phyloP scores from a whole-genome alignment of 441 rosid species.

The Rhodomyrtus psidioides region DNA sequence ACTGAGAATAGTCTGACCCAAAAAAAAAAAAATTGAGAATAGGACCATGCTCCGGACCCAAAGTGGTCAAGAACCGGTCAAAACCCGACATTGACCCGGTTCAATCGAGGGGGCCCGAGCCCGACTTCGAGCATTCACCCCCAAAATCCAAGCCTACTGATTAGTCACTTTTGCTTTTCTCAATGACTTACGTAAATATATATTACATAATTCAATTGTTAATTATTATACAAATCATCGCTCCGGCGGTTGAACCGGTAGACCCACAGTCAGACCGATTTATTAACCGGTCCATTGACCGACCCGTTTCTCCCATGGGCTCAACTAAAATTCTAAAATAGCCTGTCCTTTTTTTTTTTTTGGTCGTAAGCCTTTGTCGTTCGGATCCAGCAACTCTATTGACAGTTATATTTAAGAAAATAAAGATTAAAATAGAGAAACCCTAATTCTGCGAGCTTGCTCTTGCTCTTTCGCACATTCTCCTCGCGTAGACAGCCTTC shows the following conservation, averaged over 20 bases:
- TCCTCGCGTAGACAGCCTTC: neutral
- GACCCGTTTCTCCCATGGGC: neutral
- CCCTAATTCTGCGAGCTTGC: neutral
- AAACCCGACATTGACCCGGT: neutral
- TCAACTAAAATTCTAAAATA: neutral
- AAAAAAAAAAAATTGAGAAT: neutral
- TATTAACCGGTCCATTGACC: neutral
- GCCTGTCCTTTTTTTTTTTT: no score
- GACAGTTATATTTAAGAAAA: neutral
- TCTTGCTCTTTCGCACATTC: neutral
- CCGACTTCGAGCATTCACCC: neutral
- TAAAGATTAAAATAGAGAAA: neutral
- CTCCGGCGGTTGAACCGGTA: neutral
- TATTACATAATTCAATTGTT: neutral
- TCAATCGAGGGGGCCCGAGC: neutral
- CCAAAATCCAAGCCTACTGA: neutral
- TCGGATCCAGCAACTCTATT: no score
- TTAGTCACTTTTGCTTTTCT: neutral
- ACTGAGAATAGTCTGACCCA: no score
- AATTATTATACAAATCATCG: neutral
- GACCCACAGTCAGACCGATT: neutral
- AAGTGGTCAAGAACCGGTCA: neutral
- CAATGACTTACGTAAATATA: neutral
- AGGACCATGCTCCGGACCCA: accelerated
- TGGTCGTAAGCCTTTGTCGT: no score